phyloP scores from a whole-genome alignment of 495 filamentous ascomycete genomes.

The Jackrogersella minutella region DNA sequence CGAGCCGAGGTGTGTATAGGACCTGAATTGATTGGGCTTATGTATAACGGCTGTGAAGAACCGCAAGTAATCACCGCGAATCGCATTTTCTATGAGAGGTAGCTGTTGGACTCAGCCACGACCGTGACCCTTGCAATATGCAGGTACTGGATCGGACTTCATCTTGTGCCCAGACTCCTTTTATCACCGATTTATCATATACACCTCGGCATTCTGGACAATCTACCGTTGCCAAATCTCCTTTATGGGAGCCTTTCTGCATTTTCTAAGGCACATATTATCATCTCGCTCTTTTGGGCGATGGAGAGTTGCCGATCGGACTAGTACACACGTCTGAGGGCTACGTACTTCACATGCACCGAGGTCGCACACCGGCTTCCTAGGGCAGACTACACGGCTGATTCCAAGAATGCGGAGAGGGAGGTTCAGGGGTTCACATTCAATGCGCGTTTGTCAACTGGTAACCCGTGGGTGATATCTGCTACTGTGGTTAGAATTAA shows the following conservation, averaged over 20 bases:
- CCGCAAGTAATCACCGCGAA: conserved; percentile 20
- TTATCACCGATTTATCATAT: not conserved
- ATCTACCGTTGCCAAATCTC: too few relatives aligned
- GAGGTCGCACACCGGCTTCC: conserved; percentile 24
- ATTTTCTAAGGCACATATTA: too few relatives aligned
- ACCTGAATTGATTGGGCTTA: not conserved
- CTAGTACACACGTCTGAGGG: conserved; percentile 26
- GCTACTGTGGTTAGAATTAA: not conserved
- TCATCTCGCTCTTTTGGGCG: too few relatives aligned
- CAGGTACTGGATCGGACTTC: not conserved
- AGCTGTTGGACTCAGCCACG: conserved; percentile 11
- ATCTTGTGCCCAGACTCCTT: not conserved
- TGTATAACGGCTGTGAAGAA: not conserved
- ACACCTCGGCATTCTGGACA: not conserved
- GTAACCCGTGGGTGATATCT: not conserved
- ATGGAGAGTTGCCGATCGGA: conserved; percentile 3
- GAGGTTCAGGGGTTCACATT: conserved; percentile 17
- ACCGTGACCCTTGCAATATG: not conserved
- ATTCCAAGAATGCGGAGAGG: not conserved
- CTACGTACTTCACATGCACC: conserved; percentile 22
- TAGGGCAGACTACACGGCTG: not conserved
- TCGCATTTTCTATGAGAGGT: conserved; percentile 1
- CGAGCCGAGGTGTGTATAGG: conserved; percentile 1
- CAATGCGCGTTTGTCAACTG: not conserved
- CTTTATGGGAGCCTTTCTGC: too few relatives aligned